These are phyloP conservation scores for Dendrobium nobile DNA, from an alignment of 106 monocot species.

Conservation along the genomic window DNA sequence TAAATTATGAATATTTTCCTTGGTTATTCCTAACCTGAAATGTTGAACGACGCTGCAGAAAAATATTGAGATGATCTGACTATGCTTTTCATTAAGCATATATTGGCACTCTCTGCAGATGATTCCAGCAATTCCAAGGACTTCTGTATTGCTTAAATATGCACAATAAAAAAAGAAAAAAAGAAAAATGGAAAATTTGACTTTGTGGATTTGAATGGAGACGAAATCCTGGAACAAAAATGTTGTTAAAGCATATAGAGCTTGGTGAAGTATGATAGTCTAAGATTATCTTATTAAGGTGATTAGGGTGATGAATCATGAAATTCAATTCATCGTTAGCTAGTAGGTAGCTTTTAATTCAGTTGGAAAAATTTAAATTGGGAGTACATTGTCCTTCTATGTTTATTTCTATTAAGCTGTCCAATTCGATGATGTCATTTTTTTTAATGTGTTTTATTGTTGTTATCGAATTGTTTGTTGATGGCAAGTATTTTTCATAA, in stretches of 20 bases:
- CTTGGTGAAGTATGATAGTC: no score
- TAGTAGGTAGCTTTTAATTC: background rate
- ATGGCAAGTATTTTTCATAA: background rate
- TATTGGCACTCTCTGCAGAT: background rate
- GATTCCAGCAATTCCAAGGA: background rate
- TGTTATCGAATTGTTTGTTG: background rate
- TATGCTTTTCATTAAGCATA: background rate
- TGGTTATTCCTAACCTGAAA: background rate
- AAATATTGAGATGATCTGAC: background rate
- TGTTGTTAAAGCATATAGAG: no score
- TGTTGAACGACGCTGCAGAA: background rate
- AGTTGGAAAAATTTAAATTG: background rate
- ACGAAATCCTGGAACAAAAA: no score
- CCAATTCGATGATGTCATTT: background rate
- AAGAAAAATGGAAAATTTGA: background rate
- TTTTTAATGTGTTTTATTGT: background rate
- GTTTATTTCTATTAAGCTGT: background rate
- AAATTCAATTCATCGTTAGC: background rate
- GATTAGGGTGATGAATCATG: background rate
- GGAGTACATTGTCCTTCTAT: background rate
- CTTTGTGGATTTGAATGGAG: background rate
- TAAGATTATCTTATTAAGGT: background rate
- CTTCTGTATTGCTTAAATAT: background rate
- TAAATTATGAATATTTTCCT: background rate
- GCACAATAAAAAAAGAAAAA: no score